Conservation (phyloP, 352 stramenopile genomes). For the Phytophthora melonis region DNA sequence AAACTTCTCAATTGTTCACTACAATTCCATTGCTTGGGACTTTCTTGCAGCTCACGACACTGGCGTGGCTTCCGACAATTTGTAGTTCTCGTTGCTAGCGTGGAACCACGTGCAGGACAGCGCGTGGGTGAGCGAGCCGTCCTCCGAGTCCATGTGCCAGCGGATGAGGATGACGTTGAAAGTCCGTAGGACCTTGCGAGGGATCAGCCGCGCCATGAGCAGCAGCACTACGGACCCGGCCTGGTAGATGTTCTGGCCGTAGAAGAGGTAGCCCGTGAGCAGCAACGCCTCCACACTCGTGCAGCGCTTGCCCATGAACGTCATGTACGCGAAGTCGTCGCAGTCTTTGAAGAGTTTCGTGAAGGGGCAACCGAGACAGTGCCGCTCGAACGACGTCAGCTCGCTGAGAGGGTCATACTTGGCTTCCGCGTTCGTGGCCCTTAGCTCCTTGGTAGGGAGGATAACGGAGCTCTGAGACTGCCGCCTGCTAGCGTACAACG, state of each 20-base stretch:
- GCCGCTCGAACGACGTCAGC: conserved; percentile 26
- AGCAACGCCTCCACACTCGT: background rate
- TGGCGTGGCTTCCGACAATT: background rate
- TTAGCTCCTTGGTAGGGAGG: background rate
- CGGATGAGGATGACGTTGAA: conserved; percentile 25
- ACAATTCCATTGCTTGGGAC: background rate
- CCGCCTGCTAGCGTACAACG: background rate
- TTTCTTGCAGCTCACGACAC: background rate
- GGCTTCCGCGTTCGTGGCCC: background rate
- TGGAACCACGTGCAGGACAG: conserved; percentile 1
- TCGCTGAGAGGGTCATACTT: background rate
- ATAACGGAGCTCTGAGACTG: background rate
- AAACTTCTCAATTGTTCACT: background rate
- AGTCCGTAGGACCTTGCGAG: conserved; percentile 6
- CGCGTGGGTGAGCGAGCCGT: background rate
- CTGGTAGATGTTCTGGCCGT: conserved; percentile 1
- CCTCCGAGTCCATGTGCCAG: conserved; percentile 9
- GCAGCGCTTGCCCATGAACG: conserved; percentile 5
- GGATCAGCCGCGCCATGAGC: conserved; percentile 6
- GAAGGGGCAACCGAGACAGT: conserved; percentile 28
- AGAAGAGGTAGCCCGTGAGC: background rate
- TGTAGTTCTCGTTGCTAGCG: conserved; percentile 2
- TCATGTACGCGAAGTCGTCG: conserved; percentile 28
- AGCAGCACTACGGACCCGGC: conserved; percentile 8
- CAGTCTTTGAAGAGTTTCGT: conserved; percentile 34